These are phyloP conservation scores for Beta macrorhiza DNA, from an alignment of 179 eudicot genomes.

Conservation along the genomic window DNA sequence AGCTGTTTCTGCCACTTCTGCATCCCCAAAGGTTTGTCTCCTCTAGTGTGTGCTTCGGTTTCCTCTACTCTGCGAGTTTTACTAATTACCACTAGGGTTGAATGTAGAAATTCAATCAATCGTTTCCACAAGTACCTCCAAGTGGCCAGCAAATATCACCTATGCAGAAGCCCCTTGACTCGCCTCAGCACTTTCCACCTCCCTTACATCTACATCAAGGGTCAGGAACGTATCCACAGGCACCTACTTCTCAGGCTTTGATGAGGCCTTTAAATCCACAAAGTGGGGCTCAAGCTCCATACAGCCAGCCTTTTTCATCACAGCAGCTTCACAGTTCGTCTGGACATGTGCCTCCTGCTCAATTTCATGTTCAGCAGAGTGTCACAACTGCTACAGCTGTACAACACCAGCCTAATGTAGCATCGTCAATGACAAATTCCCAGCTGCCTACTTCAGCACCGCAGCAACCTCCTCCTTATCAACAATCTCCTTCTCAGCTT, in stretches of 20 bases:
- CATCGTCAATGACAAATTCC: constrained; percentile 43
- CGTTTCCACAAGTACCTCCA: constrained; percentile 40
- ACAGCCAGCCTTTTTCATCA: constrained; percentile 45
- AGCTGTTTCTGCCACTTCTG: constrained; percentile 44
- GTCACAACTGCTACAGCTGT: constrained; percentile 38
- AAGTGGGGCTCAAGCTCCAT: constrained; percentile 44
- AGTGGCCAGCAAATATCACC: constrained; percentile 54
- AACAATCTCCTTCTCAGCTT: constrained; percentile 78
- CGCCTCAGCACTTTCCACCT: constrained; percentile 57
- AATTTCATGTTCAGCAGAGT: constrained; percentile 47
- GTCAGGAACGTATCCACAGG: constrained; percentile 45
- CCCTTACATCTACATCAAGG: constrained; percentile 47
- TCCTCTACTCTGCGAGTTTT: background rate
- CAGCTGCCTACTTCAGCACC: constrained; percentile 38
- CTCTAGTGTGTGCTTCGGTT: background rate
- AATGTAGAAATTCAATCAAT: constrained; percentile 40
- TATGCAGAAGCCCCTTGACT: constrained; percentile 55
- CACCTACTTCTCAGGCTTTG: constrained; percentile 39
- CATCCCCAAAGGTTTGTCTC: constrained; percentile 43
- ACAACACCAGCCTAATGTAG: constrained; percentile 42
- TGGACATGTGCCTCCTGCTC: constrained; percentile 45
- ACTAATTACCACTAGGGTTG: background rate
- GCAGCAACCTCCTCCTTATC: constrained; percentile 35
- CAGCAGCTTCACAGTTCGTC: constrained; percentile 40
- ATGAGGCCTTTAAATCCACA: constrained; percentile 46